Base-by-base conservation (phyloP, 257 asterid genomes). In the Striga asiatica region DNA sequence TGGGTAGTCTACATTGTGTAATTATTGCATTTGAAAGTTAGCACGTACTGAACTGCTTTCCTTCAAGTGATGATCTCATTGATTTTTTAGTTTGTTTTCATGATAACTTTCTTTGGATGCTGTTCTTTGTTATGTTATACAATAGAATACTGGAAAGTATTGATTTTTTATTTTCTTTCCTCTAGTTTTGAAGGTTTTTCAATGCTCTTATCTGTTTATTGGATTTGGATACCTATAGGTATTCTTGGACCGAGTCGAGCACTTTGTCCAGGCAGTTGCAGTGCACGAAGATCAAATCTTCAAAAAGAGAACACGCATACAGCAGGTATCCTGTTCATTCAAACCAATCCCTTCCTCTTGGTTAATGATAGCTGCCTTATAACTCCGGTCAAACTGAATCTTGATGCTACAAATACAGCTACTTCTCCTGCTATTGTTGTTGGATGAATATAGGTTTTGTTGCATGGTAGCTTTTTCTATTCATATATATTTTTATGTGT, bases 231-330 rank as follows among this genome's bases (percentile, higher is more conserved):
- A 28, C 60, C 67, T 62, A n/a, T 77, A 84, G 98, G 97, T 92
- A 64, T 71, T 66, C 60, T 72, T 88, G 71, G 94, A 88, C 75
- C 80, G 91, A 50, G 95, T 80, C 45, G 95, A 92, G 65, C 81
- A 72, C 73, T 92, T 92, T 70, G 78, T 87, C 76, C 89, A 84
- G 84, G 87, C 95, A 48, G 93, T 75, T 74, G 81, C 97, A 6
- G 87, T 67, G 59, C 53, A 87, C 64, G 95, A 88, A 73, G 94
- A 88, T 57, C 83, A 84, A 71, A 87, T 92, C 12, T 92, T 92
- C 50, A 94, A 57, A 68, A 92, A 92, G 77, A 77, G 97, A 64
- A 55, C 94, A 51, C 95, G 94, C 57, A 66, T 87, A 60, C 89
- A 82, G 68, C 89, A 84, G 92, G 98, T 91, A 62, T 21, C 31